Conservation (phyloP, 176 grass and related monocot genomes). For the Oryza meridionalis region DNA sequence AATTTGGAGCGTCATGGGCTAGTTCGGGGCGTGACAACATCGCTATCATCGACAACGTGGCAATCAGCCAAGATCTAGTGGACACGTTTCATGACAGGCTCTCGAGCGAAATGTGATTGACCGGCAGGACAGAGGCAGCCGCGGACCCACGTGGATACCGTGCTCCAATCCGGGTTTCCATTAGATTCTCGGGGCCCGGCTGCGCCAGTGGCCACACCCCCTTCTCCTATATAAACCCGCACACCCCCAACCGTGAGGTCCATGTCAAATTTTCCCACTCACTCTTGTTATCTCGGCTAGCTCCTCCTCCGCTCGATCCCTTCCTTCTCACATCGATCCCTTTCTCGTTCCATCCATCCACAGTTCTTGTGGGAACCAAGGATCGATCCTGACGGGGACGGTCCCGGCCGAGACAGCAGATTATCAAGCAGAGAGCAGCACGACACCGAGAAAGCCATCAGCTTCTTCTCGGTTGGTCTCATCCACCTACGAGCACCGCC, state of each 20-base stretch:
- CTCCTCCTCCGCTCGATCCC: not conserved
- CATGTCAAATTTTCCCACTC: not conserved
- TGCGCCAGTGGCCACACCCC: constrained; percentile 5
- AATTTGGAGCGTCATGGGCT: no score
- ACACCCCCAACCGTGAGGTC: not conserved
- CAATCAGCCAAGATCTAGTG: not conserved
- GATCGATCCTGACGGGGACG: constrained; percentile 32
- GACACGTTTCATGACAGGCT: constrained; percentile 15
- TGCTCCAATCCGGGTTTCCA: constrained; percentile 28
- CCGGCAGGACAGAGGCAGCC: not conserved
- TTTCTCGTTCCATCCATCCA: constrained; percentile 39
- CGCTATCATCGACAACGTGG: constrained; percentile 1
- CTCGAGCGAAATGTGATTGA: not conserved
- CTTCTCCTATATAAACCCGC: constrained; percentile 7
- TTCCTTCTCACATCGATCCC: not conserved
- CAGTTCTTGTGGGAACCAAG: constrained; percentile 52
- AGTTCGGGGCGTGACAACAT: no score
- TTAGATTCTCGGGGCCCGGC: constrained; percentile 48
- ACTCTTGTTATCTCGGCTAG: not conserved
- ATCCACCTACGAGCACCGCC: not conserved
- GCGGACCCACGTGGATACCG: constrained; percentile 21
- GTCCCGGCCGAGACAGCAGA: not conserved
- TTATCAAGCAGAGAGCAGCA: not conserved
- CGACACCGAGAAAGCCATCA: not conserved
- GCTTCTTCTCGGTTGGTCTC: not conserved